Evolutionary conservation across 2,329 filamentous ascomycete species (phyloP).

Genomic region (Hypocreales sp.): DNA sequence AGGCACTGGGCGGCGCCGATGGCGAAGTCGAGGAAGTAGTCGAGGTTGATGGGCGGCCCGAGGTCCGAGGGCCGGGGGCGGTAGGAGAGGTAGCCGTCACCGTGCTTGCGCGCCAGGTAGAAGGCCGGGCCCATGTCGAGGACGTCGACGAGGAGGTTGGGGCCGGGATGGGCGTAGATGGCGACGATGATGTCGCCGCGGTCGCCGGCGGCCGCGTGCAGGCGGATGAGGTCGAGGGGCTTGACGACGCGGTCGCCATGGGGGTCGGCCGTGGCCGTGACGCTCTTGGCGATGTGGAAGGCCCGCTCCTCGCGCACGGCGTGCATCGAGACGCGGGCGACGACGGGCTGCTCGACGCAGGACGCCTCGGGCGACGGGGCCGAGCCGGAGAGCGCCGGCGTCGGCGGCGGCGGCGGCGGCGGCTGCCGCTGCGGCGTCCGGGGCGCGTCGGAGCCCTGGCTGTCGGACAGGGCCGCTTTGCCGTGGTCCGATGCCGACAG

Average conservation of each 20-base stretch:
- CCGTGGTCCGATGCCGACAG: conserved; percentile 24
- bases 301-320: conserved; percentile 72
- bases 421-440: conserved; percentile 2
- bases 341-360: conserved; percentile 48
- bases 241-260: conserved; percentile 61
- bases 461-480: conserved; percentile 11
- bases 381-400: conserved; percentile 18
- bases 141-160: conserved; percentile 54
- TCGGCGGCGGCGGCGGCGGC: conserved; percentile 7
- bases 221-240: conserved; percentile 63
- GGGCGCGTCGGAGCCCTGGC: conserved; percentile 19
- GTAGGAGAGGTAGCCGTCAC: conserved; percentile 31
- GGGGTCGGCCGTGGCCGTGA: conserved; percentile 57
- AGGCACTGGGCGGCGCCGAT: conserved; percentile 76
- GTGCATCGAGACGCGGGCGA: conserved; percentile 74
- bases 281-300: conserved; percentile 64
- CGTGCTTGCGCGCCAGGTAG: conserved; percentile 39
- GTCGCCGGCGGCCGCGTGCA: conserved; percentile 54
- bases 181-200: conserved; percentile 58
- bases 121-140: conserved; percentile 67
- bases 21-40: conserved; percentile 77
- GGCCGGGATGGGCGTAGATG: conserved; percentile 66
- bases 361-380: conserved; percentile 26
- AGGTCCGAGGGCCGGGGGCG: conserved; percentile 28
- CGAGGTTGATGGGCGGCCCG: conserved; percentile 49